phyloP scores from a whole-genome alignment of 208 protist species.

The Wallacemonas collosoma region DNA sequence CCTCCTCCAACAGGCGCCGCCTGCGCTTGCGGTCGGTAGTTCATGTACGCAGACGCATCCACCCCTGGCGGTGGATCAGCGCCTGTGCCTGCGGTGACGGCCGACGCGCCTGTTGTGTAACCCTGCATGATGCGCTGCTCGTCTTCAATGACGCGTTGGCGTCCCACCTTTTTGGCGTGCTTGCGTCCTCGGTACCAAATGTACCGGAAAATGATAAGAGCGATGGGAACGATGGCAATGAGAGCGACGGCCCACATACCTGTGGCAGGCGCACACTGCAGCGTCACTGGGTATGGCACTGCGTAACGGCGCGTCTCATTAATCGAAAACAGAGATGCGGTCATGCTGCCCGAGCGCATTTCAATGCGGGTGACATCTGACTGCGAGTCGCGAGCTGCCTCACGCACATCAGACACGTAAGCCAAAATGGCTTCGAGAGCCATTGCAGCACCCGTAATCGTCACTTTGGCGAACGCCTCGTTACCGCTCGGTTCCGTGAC shows the following conservation, averaged over 20 bases:
- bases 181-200: slow-evolving; percentile 54
- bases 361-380: slow-evolving; percentile 12
- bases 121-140: slow-evolving; percentile 62
- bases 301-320: slow-evolving; percentile 42
- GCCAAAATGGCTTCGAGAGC: slow-evolving; percentile 51
- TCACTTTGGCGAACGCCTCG: slow-evolving; percentile 28
- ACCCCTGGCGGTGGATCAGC: slow-evolving; percentile 17
- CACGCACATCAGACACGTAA: slow-evolving; percentile 46
- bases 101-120: slow-evolving; percentile 25
- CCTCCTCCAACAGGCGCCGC: background rate
- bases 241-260: slow-evolving; percentile 70
- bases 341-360: slow-evolving; percentile 31
- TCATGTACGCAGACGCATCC: background rate
- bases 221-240: slow-evolving; percentile 43
- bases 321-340: slow-evolving; percentile 46
- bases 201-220: slow-evolving; percentile 55
- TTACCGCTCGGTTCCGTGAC: slow-evolving; percentile 12
- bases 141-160: slow-evolving; percentile 53
- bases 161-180: slow-evolving; percentile 52
- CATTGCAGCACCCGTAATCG: slow-evolving; percentile 30
- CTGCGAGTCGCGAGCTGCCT: slow-evolving; percentile 6
- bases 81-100: slow-evolving; percentile 11
- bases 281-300: slow-evolving; percentile 12
- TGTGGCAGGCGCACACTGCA: slow-evolving; percentile 35
- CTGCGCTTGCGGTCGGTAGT: slow-evolving; percentile 1